Percentiles rank a stretch among this genome's conserved stretches.
These are phyloP conservation scores for Sclerotinia spermophila DNA, from an alignment of 2,329 filamentous ascomycete genomes.

Conservation along the genomic window DNA sequence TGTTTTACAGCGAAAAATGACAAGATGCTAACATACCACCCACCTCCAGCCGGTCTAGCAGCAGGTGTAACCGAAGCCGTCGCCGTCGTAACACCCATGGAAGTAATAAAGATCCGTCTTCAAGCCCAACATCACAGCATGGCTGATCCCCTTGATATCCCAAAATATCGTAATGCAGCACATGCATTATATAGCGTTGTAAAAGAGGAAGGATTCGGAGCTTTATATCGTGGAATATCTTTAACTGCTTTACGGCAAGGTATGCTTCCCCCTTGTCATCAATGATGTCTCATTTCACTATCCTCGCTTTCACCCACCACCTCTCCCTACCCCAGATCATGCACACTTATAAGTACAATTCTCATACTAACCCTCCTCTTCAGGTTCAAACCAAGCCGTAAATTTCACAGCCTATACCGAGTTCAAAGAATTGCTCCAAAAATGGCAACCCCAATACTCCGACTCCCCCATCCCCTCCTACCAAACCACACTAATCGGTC, in stretches of 20 bases:
- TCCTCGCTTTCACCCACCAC: background rate
- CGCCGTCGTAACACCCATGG: constrained; percentile 95
- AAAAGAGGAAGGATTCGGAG: constrained; percentile 81
- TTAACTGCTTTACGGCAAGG: constrained; percentile 92
- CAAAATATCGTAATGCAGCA: constrained; percentile 95
- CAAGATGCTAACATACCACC: background rate
- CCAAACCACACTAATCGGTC: constrained; percentile 82
- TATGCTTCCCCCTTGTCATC: constrained; percentile 36
- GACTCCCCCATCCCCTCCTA: constrained; percentile 70
- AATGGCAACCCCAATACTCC: constrained; percentile 66
- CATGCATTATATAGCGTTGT: constrained; percentile 81
- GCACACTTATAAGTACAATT: background rate
- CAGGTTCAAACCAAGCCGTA: constrained; percentile 78
- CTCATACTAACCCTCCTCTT: background rate
- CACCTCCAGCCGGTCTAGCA: constrained; percentile 67
- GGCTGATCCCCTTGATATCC: constrained; percentile 91
- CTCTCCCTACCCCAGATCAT: background rate
- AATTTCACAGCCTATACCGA: constrained; percentile 99
- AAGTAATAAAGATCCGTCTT: constrained; percentile 97
- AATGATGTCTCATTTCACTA: background rate
- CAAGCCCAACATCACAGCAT: constrained; percentile 98
- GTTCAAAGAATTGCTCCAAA: constrained; percentile 75
- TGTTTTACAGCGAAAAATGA: background rate
- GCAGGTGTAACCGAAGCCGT: constrained; percentile 97
- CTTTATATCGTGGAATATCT: constrained; percentile 88